Percentiles rank a stretch among this genome's conserved stretches.
Conservation (phyloP, 805 yeast genomes). For the Wickerhamiella brachini region DNA sequence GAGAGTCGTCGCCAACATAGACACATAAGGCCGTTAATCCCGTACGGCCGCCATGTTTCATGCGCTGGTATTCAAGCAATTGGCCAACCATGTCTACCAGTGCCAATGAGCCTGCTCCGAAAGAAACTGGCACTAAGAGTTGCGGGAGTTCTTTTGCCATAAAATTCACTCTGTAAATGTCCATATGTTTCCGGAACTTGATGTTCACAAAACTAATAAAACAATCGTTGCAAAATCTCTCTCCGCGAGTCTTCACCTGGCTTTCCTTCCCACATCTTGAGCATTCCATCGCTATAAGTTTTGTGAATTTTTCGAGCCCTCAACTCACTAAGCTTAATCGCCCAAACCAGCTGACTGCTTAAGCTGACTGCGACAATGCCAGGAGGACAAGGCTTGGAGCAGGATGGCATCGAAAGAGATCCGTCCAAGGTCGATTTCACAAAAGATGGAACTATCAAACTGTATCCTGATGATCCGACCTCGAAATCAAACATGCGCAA, state of each 20-base stretch:
- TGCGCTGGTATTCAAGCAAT: conserved; percentile 46
- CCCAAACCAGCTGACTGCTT: background rate
- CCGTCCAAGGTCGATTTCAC: conserved; percentile 40
- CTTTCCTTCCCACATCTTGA: conserved; percentile 8
- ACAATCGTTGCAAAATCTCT: conserved; percentile 49
- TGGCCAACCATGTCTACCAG: conserved; percentile 53
- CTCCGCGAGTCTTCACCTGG: conserved; percentile 33
- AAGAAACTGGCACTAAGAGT: conserved; percentile 48
- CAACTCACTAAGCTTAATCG: background rate
- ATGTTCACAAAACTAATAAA: conserved; percentile 59
- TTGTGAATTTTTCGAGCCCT: background rate
- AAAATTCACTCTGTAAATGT: conserved; percentile 58
- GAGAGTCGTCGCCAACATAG: conserved; percentile 26
- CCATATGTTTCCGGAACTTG: conserved; percentile 75
- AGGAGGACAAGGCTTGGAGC: background rate
- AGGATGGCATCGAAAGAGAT: conserved; percentile 21
- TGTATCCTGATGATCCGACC: conserved; percentile 82
- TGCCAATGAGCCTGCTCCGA: conserved; percentile 55
- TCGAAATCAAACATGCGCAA: conserved; percentile 50
- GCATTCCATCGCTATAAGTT: conserved; percentile 6
- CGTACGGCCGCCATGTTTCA: conserved; percentile 46
- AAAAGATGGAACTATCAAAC: conserved; percentile 41
- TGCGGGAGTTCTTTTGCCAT: conserved; percentile 29
- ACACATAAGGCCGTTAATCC: conserved; percentile 53
- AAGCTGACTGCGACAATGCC: too few species aligned